Conservation (phyloP, 139 green algal species). For the Pedinophyceae sp. region DNA sequence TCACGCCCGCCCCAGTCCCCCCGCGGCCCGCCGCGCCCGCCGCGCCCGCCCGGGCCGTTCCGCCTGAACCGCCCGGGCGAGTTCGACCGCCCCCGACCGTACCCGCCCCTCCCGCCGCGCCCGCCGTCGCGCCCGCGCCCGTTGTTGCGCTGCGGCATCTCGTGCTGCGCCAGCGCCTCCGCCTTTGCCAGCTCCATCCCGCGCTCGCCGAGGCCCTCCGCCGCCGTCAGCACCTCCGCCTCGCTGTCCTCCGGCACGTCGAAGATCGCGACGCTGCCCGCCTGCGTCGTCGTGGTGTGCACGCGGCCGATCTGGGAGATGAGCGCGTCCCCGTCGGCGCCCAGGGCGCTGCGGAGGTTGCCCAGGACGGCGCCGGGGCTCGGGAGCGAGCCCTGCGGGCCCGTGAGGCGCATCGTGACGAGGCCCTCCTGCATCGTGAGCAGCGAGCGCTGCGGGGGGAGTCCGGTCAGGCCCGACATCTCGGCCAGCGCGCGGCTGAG, state of each 20-base stretch:
- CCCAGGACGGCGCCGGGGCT: not conserved
- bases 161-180: not conserved
- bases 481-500: constrained; percentile 19
- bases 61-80: too few relatives aligned
- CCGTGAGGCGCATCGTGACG: constrained; percentile 43
- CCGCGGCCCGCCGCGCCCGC: too few relatives aligned
- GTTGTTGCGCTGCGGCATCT: too few relatives aligned
- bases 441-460: constrained; percentile 12
- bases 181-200: not conserved
- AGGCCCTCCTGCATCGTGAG: constrained; percentile 59
- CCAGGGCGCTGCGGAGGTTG: not conserved
- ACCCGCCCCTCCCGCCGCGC: too few relatives aligned
- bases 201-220: not conserved
- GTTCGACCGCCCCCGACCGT: too few relatives aligned
- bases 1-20: too few relatives aligned
- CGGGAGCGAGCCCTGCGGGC: too few relatives aligned
- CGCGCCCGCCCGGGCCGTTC: too few relatives aligned
- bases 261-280: not conserved
- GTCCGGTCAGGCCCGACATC: not conserved
- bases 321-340: not conserved
- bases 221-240: not conserved
- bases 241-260: not conserved
- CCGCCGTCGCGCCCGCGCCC: too few relatives aligned
- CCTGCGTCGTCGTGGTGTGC: not conserved
- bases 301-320: too few relatives aligned